Base-by-base conservation (phyloP, 75 land plant species). In the Cryptomeria japonica region DNA sequence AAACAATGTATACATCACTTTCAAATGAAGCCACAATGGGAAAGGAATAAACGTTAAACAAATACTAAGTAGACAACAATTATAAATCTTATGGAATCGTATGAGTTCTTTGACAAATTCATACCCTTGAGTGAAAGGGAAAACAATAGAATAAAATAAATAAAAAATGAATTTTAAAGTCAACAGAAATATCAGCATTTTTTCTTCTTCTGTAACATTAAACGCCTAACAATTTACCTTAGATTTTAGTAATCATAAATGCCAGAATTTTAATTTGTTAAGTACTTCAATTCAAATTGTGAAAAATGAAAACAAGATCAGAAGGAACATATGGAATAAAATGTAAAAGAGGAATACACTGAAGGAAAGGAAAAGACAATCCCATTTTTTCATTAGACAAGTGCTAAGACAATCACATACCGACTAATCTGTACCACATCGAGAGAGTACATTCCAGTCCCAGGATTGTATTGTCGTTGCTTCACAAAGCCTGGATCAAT, bases 401-500 rank as follows among this genome's bases (percentile, higher is more conserved):
- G 32, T 73, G 82, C 53, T 79, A 56, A 84, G 14, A 49, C 7
- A 61, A 51, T 37, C 46, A 56, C 87, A 75, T 91, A 96, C 98
- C 93, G 94, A 96, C 99, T 98, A 47, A 98, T 95, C 90, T 92
- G 97, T 51, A 98, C 99, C 80, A 96, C 94, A 85, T 92, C 95
- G 90, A 98, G 99, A 85, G 99, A 95, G 87, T 96, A 96, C 97
- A 98, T 98, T 75, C 99, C 99, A 72, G 95, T 95, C 42, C 93
- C 87, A 47, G 99, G 97, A 89, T 95, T 94, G 89, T 98, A 96
- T 76, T 97, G 97, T 42, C 96, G 94, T 77, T 98, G 99, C 92
- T 98, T 98, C 80, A 98, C 99, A 90, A 91, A 94, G 37, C 99
- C 99, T 83, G 96, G 89, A 95, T 98, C 99, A 91, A 98, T 97